Evolutionary conservation across 2,329 filamentous ascomycete genomes (phyloP), one percentile per base, ranked within the genome.

Genomic region (Myriosclerotinia scirpicola): DNA sequence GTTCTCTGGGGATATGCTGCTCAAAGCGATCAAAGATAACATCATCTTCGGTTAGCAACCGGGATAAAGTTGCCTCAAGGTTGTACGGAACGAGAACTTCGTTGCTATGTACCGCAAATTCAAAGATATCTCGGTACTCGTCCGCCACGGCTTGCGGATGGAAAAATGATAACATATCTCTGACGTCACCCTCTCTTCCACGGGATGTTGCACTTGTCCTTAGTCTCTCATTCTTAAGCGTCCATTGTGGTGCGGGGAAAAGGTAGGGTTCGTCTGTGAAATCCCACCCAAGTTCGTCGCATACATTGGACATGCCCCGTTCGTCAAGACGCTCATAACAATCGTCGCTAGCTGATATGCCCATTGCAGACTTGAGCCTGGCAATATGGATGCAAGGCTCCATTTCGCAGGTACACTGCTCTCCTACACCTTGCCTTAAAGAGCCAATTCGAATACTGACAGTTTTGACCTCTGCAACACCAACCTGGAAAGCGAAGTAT

Each of bases 121-220:
- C 38, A 59, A 75, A 74, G 9, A 75, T 70, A 26, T 74, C 70
- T 62, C 69, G 60, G 54, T 72, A 74, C 20, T 73, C 69, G 7
- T 74, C 70, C 1, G 68, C 66, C 30, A 70, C 56, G 5, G 68
- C 26, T 8, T 70, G 26, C 12, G 67, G 62, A 20, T 72, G 72
- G 22, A 75, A 68, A 34, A 73, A 71, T 9, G 72, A 73, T 71
- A 76, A 69, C 36, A 76, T 74, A 60, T 75, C 72, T 14, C 72
- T 71, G 40, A 75, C 70, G 20, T 52, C 59, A 15, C 56, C 58
- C 59, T 70, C 66, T 42, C 74, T 69, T 36, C 67, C 60, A 30
- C 64, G 58, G 20, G 58, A 20, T 26, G n/a, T n/a, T 46, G 40
- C 26, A 48, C 40, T 44, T 55, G 30, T 50, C 14, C 58, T 61